Conservation (phyloP, 305 asterid genomes). For the Solanum hybrid region DNA sequence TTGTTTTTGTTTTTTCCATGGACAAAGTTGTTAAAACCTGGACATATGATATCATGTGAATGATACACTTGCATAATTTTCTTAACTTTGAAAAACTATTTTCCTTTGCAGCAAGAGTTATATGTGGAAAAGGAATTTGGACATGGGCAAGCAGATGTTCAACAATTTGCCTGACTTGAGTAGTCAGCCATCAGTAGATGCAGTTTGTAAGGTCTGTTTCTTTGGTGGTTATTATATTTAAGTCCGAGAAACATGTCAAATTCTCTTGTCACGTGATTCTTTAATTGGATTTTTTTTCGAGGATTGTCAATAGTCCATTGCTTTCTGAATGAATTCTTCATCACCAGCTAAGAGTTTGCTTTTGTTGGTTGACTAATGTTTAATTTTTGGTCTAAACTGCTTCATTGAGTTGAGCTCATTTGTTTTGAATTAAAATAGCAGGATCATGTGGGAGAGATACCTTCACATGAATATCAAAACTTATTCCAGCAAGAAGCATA, state of each 20-base stretch:
- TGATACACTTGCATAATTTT: neutral
- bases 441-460: neutral
- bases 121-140: neutral
- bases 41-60: neutral
- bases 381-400: neutral
- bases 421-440: constrained; percentile 2
- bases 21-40: neutral
- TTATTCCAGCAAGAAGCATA: constrained; percentile 7
- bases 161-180: neutral
- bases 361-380: neutral
- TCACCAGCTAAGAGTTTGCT: neutral
- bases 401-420: neutral
- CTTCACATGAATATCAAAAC: constrained; percentile 7
- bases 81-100: neutral
- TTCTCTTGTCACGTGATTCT: neutral
- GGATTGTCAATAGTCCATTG: neutral
- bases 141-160: neutral
- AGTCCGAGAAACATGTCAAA: neutral
- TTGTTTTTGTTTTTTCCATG: neutral
- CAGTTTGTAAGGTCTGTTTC: constrained; percentile 4
- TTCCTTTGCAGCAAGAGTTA: neutral
- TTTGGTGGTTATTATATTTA: neutral
- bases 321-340: neutral
- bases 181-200: neutral
- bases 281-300: neutral